Base-by-base conservation (phyloP, 176 grass and related monocot genomes). In the Musa beccarii region DNA sequence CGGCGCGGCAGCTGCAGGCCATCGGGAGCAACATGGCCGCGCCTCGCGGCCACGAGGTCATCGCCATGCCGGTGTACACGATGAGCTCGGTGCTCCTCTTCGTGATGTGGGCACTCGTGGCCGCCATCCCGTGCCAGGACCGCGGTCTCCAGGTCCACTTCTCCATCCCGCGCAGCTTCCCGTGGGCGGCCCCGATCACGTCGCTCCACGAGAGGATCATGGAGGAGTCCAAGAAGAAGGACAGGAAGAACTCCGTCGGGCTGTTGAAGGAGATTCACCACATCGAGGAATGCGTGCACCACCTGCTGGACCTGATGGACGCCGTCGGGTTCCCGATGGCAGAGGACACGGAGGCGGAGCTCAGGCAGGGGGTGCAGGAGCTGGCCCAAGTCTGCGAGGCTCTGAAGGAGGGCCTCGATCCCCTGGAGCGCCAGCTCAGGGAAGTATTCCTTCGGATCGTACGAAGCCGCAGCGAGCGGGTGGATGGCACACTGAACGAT, bases 191-290 rank as follows among this genome's bases (percentile, higher is more conserved):
- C 9, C 70, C 70, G 8, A 24, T 72, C 70, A 24, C 25, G 70
- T 22, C 70, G 25, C 70, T 72, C 20, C 28, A 72, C 28, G 70
- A 72, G 20, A 52, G 51, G 20, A 54, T 72, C n/a, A 0, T 72
- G 51, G 70, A 72, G 9, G 70, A 72, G n/a, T 72, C 51, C 2
- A 72, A 72, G 70, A 72, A 72, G 51, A 72, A 72, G 70, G 70
- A 72, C 8, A 53, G 70, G 70, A 52, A 53, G 70, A 52, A 54
- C 20, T 72, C 70, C 9, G 53, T 53, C 28, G 70, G 70, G 8
- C 70, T 72, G 70, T 13, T 72, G 70, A 72, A 54, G 70, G 70
- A 72, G 23, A 72, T 72, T 23, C 51, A 53, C 49, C 70, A 72
- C 50, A 72, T n/a, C 49, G 70, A 72, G 51, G 53, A 53, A 51